A percentile compares a stretch with the other conserved stretches of the same genome.
Conservation (phyloP, 768 basidiomycete species). For the Ramaria rubella region DNA sequence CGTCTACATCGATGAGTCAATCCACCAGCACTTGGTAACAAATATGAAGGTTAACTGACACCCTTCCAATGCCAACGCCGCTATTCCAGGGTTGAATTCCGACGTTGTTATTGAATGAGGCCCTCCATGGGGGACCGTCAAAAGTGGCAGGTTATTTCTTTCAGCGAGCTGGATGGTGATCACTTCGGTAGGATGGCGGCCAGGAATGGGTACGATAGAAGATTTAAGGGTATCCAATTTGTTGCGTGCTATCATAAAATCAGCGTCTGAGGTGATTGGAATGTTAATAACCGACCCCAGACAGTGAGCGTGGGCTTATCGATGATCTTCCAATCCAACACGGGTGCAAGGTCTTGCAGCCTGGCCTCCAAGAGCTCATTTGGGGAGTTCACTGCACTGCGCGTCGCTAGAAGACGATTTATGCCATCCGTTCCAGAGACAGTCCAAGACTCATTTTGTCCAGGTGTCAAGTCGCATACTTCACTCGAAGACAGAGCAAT, state of each 20-base stretch:
- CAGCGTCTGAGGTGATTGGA: neutral
- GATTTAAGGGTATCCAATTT: constrained; percentile 37
- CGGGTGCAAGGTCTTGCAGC: constrained; percentile 20
- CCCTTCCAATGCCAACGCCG: constrained; percentile 49
- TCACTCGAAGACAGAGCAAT: constrained; percentile 37
- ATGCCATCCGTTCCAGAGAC: constrained; percentile 44
- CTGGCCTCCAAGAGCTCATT: constrained; percentile 45
- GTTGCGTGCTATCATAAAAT: constrained; percentile 32
- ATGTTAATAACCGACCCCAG: constrained; percentile 29
- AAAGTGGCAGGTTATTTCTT: constrained; percentile 23
- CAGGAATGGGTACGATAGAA: constrained; percentile 44
- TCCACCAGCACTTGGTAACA: neutral
- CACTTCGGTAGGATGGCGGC: constrained; percentile 44
- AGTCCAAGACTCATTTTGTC: constrained; percentile 43
- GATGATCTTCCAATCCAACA: constrained; percentile 34
- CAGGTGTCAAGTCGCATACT: constrained; percentile 40
- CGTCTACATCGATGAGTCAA: constrained; percentile 33
- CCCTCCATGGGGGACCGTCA: constrained; percentile 57
- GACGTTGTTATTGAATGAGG: constrained; percentile 48
- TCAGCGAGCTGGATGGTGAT: constrained; percentile 13
- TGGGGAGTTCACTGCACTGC: constrained; percentile 43
- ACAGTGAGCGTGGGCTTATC: constrained; percentile 35
- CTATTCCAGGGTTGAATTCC: constrained; percentile 37
- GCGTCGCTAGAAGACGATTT: constrained; percentile 38
- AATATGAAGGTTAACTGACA: constrained; percentile 37